Base-by-base conservation (phyloP, 441 rosid species). In the Syzygium malaccense region DNA sequence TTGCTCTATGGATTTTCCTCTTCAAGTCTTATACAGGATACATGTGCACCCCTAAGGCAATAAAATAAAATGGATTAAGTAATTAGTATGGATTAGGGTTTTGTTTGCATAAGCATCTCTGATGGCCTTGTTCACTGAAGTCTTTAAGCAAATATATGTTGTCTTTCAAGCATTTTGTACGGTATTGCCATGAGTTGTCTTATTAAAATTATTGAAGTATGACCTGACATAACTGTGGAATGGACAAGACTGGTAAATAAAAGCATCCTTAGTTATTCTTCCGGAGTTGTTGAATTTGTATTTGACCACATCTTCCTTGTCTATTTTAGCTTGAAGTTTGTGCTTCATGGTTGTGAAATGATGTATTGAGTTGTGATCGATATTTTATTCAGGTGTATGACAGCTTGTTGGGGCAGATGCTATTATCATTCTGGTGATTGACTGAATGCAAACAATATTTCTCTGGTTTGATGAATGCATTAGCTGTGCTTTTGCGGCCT, bases 381-480 rank as follows among this genome's bases (percentile, higher is more conserved):
- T 95, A 92, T 95, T 96, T 96, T 96, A 92, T 93, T 97, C 98
- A 96, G 99, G 99, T 96, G 95, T 93, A 83, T 95, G 95, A 95
- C 95, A 94, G 96, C 97, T 92, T 95, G 92, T 94, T 95, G 95
- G 97, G 87, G 95, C 94, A 95, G 96, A 94, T 96, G 98, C 96
- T 95, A 96, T 95, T 93, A 94, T 96, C 98, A 96, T 97, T 96
- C 95, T 96, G 96, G 96, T 97, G 99, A 95, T 95, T 92, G 91
- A 95, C 89, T 96, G 97, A 94, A 91, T 96, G 98, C 98, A 94
- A 96, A 94, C 92, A 92, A 92, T 94, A 91, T 93, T 91, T 92
- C 96, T 94, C 92, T 94, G 94, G 94, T 95, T 94, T 88, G 96
- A 94, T 95, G 94, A 94, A 90, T 95, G 94, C 93, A 92, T 94